Evolutionary conservation across 2,329 filamentous ascomycete genomes (phyloP).

Genomic region (Scopulariopsis brevicaulis): DNA sequence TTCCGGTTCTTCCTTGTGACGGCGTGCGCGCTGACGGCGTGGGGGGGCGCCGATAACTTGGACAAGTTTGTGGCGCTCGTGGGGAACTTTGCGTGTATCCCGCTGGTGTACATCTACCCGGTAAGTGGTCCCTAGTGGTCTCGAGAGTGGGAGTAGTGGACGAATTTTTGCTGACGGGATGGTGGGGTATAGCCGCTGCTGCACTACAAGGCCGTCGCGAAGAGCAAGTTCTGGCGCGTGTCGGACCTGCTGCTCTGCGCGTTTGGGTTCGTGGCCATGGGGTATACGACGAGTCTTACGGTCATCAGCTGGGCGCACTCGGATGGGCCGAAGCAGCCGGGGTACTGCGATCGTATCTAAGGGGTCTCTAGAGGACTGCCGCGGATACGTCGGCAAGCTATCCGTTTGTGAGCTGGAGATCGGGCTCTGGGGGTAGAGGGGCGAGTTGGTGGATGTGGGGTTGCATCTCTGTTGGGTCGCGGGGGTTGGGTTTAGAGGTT

Average conservation of each 20-base stretch:
- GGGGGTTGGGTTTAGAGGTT: neutral
- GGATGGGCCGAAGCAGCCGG: slow-evolving; percentile 29
- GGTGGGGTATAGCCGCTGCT: slow-evolving; percentile 59
- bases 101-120: slow-evolving; percentile 93
- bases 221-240: slow-evolving; percentile 51
- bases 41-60: slow-evolving; percentile 82
- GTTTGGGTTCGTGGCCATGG: slow-evolving; percentile 79
- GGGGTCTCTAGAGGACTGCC: neutral
- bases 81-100: slow-evolving; percentile 95
- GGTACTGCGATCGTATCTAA: slow-evolving; percentile 38
- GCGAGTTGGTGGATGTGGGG: neutral
- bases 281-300: slow-evolving; percentile 82
- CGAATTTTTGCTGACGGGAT: slow-evolving; percentile 1
- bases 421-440: neutral
- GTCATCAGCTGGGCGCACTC: slow-evolving; percentile 73
- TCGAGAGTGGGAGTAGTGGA: neutral
- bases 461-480: neutral
- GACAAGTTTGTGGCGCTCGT: slow-evolving; percentile 97
- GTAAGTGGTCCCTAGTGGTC: slow-evolving; percentile 42
- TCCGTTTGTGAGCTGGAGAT: neutral
- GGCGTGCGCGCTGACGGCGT: slow-evolving; percentile 77
- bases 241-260: slow-evolving; percentile 67
- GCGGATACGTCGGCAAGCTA: neutral
- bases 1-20: slow-evolving; percentile 92
- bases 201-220: slow-evolving; percentile 73